Evolutionary conservation across 257 asterid species (phyloP).

Genomic region (Catharanthus roseus): DNA sequence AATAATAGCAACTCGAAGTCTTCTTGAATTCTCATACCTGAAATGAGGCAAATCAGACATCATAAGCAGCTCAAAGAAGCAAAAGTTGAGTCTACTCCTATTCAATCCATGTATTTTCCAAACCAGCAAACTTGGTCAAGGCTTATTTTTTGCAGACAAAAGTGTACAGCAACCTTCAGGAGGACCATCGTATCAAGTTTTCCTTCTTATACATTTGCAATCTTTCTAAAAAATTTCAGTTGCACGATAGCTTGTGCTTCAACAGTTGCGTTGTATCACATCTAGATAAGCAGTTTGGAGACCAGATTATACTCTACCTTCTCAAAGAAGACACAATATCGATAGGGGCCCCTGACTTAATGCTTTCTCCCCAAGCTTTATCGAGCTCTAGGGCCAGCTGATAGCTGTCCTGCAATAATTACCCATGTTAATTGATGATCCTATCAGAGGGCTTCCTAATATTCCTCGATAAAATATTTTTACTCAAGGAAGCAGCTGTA

Average conservation of each 20-base stretch:
- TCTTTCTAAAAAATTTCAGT: not conserved
- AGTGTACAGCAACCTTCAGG: not conserved
- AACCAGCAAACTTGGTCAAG: not conserved
- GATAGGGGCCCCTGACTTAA: slow-evolving; percentile 40
- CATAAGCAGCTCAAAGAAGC: slow-evolving; percentile 11
- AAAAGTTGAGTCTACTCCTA: not conserved
- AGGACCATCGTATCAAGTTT: not conserved
- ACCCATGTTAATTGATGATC: not conserved
- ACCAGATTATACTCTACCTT: slow-evolving; percentile 30
- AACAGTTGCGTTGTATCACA: not conserved
- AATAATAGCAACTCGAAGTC: slow-evolving; percentile 72
- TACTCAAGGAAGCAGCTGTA: not conserved
- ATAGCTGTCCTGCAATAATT: slow-evolving; percentile 62
- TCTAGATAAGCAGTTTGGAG: not conserved
- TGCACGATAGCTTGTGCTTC: not conserved
- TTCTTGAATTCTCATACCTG: slow-evolving; percentile 85
- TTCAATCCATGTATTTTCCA: not conserved
- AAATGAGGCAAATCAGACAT: slow-evolving; percentile 17
- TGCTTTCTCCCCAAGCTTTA: slow-evolving; percentile 48
- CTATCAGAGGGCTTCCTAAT: not conserved
- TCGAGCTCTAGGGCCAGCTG: slow-evolving; percentile 89
- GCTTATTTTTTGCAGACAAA: not conserved
- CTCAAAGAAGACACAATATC: slow-evolving; percentile 61
- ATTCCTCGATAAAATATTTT: not conserved
- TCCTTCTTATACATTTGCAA: not conserved